Base-by-base conservation (phyloP, 2,329 filamentous ascomycete species). In the Penicillium verrucosum region DNA sequence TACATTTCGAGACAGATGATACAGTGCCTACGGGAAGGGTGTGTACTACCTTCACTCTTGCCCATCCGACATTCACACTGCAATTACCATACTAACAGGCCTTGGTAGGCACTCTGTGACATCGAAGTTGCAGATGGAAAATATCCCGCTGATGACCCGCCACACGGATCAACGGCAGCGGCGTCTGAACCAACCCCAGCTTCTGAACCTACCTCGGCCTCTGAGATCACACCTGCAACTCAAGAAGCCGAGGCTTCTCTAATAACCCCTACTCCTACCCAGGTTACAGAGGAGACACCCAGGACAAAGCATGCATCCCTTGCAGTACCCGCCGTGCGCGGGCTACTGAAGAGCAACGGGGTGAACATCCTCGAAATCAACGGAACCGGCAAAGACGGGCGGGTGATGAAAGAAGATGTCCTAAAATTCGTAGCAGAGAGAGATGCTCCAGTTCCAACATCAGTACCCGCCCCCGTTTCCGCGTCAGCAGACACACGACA, bases 1-100 rank as follows among this genome's bases (percentile, higher is more conserved):
- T 99, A 43, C 86, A 97, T 77, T 97, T 96, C 74, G 92, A 97
- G 61, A 88, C 92, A 32, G 94, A 96, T 63, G 94, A 97, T 65
- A 96, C 97, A 84, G 93, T 93, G 50, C 91, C 90, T 70, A 95
- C 97, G 27, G 94, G 94, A 64, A 92, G 80, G 74, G 82, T 83
- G 72, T 50, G 49, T 30, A 27, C 2, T 29, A 32, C 3, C 7
- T 29, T 21, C 8, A n/a, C 12, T 18, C 11, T 43, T 18, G 7
- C 0, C 2, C 7, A 16, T 4, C 42, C 7, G n/a, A 5, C 0
- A 9, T 1, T 21, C 32, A 14, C 4, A 27, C 12, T 44, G 8
- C 25, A 27, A 30, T n/a, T 9, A 18, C 18, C 7, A 37, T 34
- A 43, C 60, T 71, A 46, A 66, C 38, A 49, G 2, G 12, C 14